A percentile compares a stretch with the other conserved stretches of the same genome.
phyloP scores from a whole-genome alignment of 768 basidiomycete species.

The Serendipita sp. region DNA sequence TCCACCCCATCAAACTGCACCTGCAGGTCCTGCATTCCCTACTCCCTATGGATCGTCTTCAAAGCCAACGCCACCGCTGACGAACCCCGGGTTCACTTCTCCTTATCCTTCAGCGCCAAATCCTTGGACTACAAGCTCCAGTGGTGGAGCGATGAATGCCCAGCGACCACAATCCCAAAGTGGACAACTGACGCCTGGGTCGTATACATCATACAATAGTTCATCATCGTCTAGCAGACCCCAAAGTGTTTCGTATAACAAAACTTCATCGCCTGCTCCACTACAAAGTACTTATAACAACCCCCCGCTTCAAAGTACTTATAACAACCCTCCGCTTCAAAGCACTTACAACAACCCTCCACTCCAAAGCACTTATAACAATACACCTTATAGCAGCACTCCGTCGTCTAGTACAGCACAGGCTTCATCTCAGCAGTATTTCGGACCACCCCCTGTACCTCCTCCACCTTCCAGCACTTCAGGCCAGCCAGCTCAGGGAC shows the following conservation, averaged over 20 bases:
- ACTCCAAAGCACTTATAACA: background rate
- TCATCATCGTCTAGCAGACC: no score
- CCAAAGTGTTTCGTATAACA: no score
- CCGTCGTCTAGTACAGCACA: background rate
- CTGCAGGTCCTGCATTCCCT: background rate
- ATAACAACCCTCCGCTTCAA: background rate
- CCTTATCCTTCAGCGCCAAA: background rate
- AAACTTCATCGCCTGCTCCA: no score
- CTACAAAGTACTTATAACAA: no score
- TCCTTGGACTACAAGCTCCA: background rate
- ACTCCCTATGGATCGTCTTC: no score
- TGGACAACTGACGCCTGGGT: no score
- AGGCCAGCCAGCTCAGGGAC: background rate
- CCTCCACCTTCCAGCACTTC: background rate
- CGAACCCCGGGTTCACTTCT: no score
- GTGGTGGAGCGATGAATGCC: background rate
- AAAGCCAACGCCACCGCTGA: no score
- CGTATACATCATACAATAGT: no score
- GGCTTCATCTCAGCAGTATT: background rate
- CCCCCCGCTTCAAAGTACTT: no score
- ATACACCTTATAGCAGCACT: background rate
- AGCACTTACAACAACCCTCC: background rate
- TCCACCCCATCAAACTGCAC: background rate
- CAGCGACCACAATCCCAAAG: background rate
- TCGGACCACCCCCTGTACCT: background rate